Evolutionary conservation across 352 stramenopile genomes (phyloP), one percentile per base, ranked within the genome.

Genomic region (Globisporangium ultimum): DNA sequence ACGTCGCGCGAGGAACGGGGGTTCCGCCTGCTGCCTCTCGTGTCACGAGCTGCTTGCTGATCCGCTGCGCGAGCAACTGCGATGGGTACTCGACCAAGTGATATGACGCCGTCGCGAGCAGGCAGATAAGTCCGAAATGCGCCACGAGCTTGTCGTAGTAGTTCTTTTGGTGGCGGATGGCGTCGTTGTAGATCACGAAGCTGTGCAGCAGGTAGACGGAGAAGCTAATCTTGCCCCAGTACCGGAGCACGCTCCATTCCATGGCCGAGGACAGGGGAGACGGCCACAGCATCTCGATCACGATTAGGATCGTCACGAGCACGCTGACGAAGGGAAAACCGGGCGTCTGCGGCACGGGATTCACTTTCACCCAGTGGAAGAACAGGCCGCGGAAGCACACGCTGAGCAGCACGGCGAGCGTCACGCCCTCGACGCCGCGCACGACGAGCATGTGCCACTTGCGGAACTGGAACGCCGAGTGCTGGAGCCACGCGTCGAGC

Each of bases 41-140:
- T 2, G 12, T 2, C 40, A 10, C 40, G 13, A 75, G 59, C 2
- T 17, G 17, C 11, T 56, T 62, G 40, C 64, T 67, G 48, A 81
- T 67, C 17, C 61, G 54, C n/a, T 60, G 59, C 12, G 75, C 74
- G 11, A 83, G 18, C 11, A 68, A 36, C 48, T 83, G 78, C 3
- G 73, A 83, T 45, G 75, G 75, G 46, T 74, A 69, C 66, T 88
- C 73, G 32, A 88, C 32, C 13, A 74, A 13, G 15, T 70, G 51
- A 42, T 80, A 81, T 6, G 71, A 81, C 18, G 63, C 38, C 0
- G 69, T 76, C 21, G 66, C 69, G 10, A 83, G 45, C 9, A 74
- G 53, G 22, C 59, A 53, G 12, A 48, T 41, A 46, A 84, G 60
- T 8, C 55, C 63, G 46, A 82, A 74, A 8, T 61, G 45, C 0